Conservation (phyloP, 306 rosid species). For the Dryas drummondii region DNA sequence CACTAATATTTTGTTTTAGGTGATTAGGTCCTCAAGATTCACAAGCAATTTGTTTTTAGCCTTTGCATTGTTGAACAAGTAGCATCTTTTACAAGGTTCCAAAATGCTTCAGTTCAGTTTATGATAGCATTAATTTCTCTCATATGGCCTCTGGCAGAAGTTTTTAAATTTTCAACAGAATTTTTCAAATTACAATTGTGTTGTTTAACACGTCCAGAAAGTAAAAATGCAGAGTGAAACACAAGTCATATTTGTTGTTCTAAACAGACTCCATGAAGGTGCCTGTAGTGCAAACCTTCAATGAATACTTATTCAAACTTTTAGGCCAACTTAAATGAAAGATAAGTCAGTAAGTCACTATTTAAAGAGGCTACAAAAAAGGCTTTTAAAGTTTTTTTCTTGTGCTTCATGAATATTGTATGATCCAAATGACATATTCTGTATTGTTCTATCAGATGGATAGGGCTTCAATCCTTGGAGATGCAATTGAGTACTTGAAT, state of each 20-base stretch:
- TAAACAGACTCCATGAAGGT: too few relatives aligned
- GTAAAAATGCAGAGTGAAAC: not conserved
- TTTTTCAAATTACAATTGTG: not conserved
- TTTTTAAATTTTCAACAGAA: not conserved
- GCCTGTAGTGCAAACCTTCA: too few relatives aligned
- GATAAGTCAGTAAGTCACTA: not conserved
- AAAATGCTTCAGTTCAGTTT: not conserved
- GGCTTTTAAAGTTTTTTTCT: not conserved
- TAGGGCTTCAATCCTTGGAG: constrained; percentile 97
- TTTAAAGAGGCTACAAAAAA: not conserved
- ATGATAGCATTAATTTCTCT: not conserved
- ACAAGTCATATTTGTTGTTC: too few relatives aligned
- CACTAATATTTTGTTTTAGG: not conserved
- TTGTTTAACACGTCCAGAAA: not conserved
- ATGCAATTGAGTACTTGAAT: constrained; percentile 94
- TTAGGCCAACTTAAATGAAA: not conserved
- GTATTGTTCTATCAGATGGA: constrained; percentile 64
- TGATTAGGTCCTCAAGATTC: constrained; percentile 12
- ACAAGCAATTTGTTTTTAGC: not conserved
- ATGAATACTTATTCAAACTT: not conserved
- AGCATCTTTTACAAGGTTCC: not conserved
- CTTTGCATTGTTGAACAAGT: not conserved
- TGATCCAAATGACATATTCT: constrained; percentile 8
- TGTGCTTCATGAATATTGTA: constrained; percentile 2
- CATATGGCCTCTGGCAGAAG: not conserved